Conservation (phyloP, 192 early-diverging fungal genomes). For the Tieghemiomyces parasiticus region DNA sequence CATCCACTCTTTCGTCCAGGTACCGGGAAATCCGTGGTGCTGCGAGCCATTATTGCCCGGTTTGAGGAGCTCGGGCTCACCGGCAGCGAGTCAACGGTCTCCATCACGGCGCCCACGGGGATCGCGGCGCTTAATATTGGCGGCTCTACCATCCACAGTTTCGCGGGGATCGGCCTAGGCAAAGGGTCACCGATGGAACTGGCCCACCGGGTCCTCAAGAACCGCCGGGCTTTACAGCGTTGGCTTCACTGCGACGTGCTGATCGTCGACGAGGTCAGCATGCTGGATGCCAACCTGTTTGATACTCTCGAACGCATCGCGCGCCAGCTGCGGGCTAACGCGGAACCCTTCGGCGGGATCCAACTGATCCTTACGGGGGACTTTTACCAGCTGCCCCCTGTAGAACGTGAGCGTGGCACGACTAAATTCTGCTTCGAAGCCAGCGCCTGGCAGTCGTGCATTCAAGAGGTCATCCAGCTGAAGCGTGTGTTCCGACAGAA, state of each 20-base stretch:
- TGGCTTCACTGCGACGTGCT: conserved; percentile 47
- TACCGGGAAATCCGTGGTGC: conserved; percentile 32
- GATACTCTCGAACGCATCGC: conserved; percentile 58
- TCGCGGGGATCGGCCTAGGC: conserved; percentile 48
- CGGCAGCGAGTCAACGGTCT: conserved; percentile 14
- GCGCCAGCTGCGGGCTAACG: conserved; percentile 24
- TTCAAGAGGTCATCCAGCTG: conserved; percentile 44
- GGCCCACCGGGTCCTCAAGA: conserved; percentile 21
- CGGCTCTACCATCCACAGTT: conserved; percentile 60
- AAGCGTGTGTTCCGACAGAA: conserved; percentile 74
- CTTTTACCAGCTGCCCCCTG: conserved; percentile 71
- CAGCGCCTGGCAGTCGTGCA: conserved; percentile 31
- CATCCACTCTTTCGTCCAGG: conserved; percentile 1
- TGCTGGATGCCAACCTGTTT: conserved; percentile 57
- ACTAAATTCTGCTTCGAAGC: conserved; percentile 52
- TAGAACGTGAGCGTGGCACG: conserved; percentile 12
- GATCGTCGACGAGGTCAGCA: conserved; percentile 67
- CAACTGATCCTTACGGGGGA: conserved; percentile 65
- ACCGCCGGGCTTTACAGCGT: conserved; percentile 23
- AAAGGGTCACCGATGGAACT: conserved; percentile 15
- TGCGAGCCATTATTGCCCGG: conserved; percentile 23
- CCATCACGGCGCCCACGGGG: conserved; percentile 59
- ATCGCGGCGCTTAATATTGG: conserved; percentile 69
- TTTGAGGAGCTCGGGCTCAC: conserved; percentile 12
- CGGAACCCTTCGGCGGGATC: conserved; percentile 56